A percentile compares a stretch with the other conserved stretches of the same genome.
Evolutionary conservation across 106 monocot species (phyloP).

Genomic region (Dioscorea alata): DNA sequence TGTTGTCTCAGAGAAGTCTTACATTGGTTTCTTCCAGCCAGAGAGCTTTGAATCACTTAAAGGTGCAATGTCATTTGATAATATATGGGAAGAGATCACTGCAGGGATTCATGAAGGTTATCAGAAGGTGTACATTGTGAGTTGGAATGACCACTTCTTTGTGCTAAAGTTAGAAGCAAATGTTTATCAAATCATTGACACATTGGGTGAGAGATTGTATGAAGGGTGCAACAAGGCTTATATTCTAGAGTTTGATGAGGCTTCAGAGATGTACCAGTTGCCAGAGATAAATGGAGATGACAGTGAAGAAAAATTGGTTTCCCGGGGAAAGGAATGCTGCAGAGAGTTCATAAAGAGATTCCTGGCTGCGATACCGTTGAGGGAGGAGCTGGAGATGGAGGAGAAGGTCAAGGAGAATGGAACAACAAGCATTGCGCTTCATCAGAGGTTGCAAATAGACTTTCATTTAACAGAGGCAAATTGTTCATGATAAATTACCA

Average conservation of each 20-base stretch:
- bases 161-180: conserved; percentile 36
- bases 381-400: conserved; percentile 43
- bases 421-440: conserved; percentile 11
- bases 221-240: conserved; percentile 55
- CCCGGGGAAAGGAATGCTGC: conserved; percentile 47
- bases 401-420: conserved; percentile 15
- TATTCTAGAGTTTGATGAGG: conserved; percentile 31
- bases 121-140: conserved; percentile 38
- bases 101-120: conserved; percentile 1
- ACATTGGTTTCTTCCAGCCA: conserved; percentile 53
- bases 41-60: conserved; percentile 42
- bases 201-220: conserved; percentile 47
- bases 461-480: conserved; percentile 35
- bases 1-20: conserved; percentile 33
- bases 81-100: conserved; percentile 37
- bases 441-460: conserved; percentile 65
- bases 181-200: conserved; percentile 43
- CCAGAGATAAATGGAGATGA: background rate
- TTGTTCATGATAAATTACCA: too few relatives aligned
- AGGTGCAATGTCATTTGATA: conserved; percentile 58
- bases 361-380: conserved; percentile 51
- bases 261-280: conserved; percentile 14
- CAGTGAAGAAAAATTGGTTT: conserved; percentile 10
- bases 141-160: conserved; percentile 76
- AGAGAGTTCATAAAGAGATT: conserved; percentile 56